Base-by-base conservation (phyloP, 225 moss, liverwort and hornwort genomes). In the Bryum argenteum region DNA sequence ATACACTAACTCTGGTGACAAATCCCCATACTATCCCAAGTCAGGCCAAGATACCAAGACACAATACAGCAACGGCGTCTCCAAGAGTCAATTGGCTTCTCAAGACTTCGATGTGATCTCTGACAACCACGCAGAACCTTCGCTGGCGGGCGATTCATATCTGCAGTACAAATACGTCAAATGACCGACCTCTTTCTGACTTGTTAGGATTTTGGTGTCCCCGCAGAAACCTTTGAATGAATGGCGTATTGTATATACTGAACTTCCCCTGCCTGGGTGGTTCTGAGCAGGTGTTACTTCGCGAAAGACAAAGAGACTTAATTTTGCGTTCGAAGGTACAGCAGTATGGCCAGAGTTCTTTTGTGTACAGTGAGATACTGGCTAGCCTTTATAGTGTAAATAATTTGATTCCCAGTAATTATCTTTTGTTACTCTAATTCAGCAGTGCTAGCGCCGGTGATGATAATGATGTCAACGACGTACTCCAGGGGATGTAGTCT, bases 161-260 rank as follows among this genome's bases (percentile, higher is more conserved):
- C 66, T 50, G 42, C 71, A 40, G 57, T 78, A 82, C 78, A 78
- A 82, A 37, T 78, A 82, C 41, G 43, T 51, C 26, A 75, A 71
- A 10, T 82, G 71, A 82, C 26, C 43, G 51, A 24, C 26, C 41
- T 55, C 20, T 55, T 24, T 57, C 9, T 48, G 48, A 15, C 48
- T 16, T 8, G 52, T 16, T 44, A 71, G 75, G 61, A 33, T 71
- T 67, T 53, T 67, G 63, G 75, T n/a, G 53, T 3, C 51, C 18
- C 17, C 15, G 14, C 3, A 58, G 8, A 63, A 73, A 55, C 58
- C 58, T 33, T 62, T 13, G 43, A 43, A 56, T 44, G 71, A 70
- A 77, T 54, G 57, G 59, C 69, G 64, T 71, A 71, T 62, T 82
- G 78, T 82, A 82, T 43, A 78, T 78, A 74, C 19, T 53, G 74